These are phyloP conservation scores for Brassica nigra DNA, from an alignment of 345 rosid species.

Conservation along the genomic window DNA sequence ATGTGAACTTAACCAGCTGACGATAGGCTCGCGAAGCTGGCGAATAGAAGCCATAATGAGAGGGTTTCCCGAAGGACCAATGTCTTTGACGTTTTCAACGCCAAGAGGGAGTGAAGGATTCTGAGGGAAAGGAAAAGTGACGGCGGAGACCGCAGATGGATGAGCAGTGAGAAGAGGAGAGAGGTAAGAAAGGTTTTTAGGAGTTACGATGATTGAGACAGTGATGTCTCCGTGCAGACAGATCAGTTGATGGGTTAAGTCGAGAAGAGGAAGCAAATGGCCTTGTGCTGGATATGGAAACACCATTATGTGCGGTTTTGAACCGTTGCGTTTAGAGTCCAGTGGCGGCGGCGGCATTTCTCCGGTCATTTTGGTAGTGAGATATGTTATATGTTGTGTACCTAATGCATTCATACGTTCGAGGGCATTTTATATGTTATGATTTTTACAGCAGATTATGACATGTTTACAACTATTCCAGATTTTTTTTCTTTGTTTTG, in stretches of 20 bases:
- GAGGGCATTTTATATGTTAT: slow-evolving; percentile 7
- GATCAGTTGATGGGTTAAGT: slow-evolving; percentile 1
- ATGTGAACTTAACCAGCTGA: background rate
- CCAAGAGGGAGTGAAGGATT: background rate
- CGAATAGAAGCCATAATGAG: background rate
- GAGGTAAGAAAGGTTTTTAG: background rate
- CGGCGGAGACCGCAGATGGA: background rate
- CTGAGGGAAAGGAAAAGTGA: background rate
- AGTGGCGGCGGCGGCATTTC: background rate
- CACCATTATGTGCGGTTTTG: slow-evolving; percentile 36
- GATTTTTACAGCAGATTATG: background rate
- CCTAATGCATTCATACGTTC: background rate
- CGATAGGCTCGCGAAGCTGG: background rate
- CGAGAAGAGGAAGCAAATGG: background rate
- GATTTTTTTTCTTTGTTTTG: background rate
- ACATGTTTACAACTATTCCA: background rate
- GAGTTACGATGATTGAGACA: background rate
- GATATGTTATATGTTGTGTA: background rate
- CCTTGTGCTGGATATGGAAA: slow-evolving; percentile 2
- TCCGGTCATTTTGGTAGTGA: background rate
- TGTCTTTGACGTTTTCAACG: slow-evolving; percentile 1
- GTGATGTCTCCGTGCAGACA: background rate
- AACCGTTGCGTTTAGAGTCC: background rate
- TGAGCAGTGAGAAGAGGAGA: background rate
- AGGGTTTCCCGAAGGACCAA: background rate